These are phyloP conservation scores for Coccomyxa sp. DNA, from an alignment of 139 green algal species.

Conservation along the genomic window DNA sequence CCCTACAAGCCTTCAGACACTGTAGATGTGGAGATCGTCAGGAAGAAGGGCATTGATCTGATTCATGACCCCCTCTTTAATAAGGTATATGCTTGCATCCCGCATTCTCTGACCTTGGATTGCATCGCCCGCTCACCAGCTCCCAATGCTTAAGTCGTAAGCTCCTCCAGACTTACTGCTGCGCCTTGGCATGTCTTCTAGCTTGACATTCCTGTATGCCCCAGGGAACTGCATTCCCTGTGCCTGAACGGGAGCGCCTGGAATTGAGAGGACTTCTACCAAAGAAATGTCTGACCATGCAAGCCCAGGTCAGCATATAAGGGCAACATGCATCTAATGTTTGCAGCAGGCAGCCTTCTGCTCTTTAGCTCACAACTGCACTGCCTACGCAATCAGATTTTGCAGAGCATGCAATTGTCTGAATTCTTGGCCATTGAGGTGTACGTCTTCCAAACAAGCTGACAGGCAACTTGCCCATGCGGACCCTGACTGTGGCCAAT, in stretches of 20 bases:
- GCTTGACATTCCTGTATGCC: not conserved
- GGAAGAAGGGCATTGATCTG: conserved; percentile 47
- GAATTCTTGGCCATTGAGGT: too few relatives aligned
- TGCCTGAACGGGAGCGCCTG: conserved; percentile 80
- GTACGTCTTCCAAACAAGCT: too few relatives aligned
- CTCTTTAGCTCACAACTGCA: too few relatives aligned
- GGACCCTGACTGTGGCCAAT: too few relatives aligned
- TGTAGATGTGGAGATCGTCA: conserved; percentile 15
- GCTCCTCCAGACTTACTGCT: not conserved
- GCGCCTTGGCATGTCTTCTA: not conserved
- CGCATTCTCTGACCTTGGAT: not conserved
- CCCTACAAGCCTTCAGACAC: not conserved
- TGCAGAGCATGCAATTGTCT: too few relatives aligned
- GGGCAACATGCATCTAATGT: not conserved
- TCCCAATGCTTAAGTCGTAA: not conserved
- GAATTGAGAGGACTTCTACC: conserved; percentile 86
- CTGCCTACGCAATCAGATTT: too few relatives aligned
- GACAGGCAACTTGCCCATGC: too few relatives aligned
- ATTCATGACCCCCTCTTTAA: conserved; percentile 73
- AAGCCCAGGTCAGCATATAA: conserved; percentile 46
- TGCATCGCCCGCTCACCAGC: not conserved
- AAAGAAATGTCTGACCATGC: conserved; percentile 47
- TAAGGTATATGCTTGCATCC: conserved; percentile 29
- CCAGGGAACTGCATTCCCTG: conserved; percentile 79
- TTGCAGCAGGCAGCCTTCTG: not conserved